A percentile compares a stretch with the other conserved stretches of the same genome.
Evolutionary conservation across 345 rosid species (phyloP).

Genomic region (Populus nigra): DNA sequence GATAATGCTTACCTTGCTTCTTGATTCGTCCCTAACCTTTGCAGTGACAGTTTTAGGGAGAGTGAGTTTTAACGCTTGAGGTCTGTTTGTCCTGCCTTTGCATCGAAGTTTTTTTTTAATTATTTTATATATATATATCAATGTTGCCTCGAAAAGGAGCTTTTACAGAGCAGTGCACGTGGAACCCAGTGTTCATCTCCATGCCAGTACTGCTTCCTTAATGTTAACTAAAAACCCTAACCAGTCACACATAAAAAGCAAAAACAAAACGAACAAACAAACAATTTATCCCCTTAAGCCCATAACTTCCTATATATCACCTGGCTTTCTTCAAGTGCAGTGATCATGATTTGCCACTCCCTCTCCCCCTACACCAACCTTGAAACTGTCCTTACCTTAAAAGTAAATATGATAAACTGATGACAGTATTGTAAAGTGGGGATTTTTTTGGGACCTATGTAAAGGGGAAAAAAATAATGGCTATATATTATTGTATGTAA

Average conservation of each 20-base stretch:
- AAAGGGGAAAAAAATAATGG: neutral
- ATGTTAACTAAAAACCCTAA: constrained; percentile 30
- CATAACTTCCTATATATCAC: constrained; percentile 10
- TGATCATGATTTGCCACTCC: constrained; percentile 30
- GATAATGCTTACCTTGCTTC: neutral
- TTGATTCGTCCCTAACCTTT: neutral
- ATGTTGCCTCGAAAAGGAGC: constrained; percentile 62
- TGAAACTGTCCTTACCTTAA: constrained; percentile 19
- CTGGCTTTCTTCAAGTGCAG: constrained; percentile 8
- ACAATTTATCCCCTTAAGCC: neutral
- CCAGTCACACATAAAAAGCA: constrained; percentile 11
- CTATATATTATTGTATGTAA: neutral
- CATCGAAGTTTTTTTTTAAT: constrained; percentile 10
- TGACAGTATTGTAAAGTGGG: neutral
- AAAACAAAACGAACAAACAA: constrained; percentile 24
- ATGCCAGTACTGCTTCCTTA: constrained; percentile 12
- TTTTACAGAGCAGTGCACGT: constrained; percentile 54
- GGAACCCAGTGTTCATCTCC: constrained; percentile 51
- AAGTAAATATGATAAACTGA: neutral
- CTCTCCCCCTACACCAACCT: constrained; percentile 28
- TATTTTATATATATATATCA: neutral
- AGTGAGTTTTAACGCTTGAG: constrained; percentile 10
- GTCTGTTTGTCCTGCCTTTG: constrained; percentile 26
- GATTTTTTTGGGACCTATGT: neutral
- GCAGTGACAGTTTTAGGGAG: constrained; percentile 18